A percentile compares a stretch with the other conserved stretches of the same genome.
Evolutionary conservation across 495 filamentous ascomycete species (phyloP).

Genomic region (Penicillium ucsense): DNA sequence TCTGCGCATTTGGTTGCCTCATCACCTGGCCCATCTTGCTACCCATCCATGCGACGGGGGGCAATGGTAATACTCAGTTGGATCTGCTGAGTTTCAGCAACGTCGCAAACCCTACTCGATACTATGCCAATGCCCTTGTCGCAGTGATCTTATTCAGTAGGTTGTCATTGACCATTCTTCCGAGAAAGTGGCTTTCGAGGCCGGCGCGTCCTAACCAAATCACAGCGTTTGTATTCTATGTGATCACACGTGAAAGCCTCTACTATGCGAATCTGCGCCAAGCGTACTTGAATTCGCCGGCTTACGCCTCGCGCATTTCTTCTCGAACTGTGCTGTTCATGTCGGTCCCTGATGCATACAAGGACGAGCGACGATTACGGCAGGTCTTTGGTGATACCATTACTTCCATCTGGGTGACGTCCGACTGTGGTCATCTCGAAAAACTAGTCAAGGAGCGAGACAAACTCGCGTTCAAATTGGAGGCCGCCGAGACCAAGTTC

Average conservation of each 20-base stretch:
- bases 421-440: conserved; percentile 44
- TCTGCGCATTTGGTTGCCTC: conserved; percentile 63
- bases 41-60: conserved; percentile 68
- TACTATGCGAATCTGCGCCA: conserved; percentile 62
- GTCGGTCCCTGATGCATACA: conserved; percentile 51
- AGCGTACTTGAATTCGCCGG: conserved; percentile 60
- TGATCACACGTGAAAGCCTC: conserved; percentile 55
- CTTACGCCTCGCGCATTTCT: conserved; percentile 55
- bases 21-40: conserved; percentile 77
- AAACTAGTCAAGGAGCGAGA: conserved; percentile 52
- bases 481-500: conserved; percentile 55
- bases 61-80: conserved; percentile 47
- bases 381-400: conserved; percentile 52
- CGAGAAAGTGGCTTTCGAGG: background rate
- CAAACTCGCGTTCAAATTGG: conserved; percentile 48
- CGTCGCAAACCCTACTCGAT: conserved; percentile 38
- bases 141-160: conserved; percentile 47
- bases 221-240: conserved; percentile 54
- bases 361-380: conserved; percentile 45
- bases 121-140: conserved; percentile 53
- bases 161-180: conserved; percentile 6
- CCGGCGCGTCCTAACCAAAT: conserved; percentile 2
- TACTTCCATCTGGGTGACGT: conserved; percentile 52
- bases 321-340: conserved; percentile 62
- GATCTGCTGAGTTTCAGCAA: conserved; percentile 61